A percentile compares a stretch with the other conserved stretches of the same genome.
Conservation (phyloP, 2,329 filamentous ascomycete species). For the Colletotrichum abscissum region DNA sequence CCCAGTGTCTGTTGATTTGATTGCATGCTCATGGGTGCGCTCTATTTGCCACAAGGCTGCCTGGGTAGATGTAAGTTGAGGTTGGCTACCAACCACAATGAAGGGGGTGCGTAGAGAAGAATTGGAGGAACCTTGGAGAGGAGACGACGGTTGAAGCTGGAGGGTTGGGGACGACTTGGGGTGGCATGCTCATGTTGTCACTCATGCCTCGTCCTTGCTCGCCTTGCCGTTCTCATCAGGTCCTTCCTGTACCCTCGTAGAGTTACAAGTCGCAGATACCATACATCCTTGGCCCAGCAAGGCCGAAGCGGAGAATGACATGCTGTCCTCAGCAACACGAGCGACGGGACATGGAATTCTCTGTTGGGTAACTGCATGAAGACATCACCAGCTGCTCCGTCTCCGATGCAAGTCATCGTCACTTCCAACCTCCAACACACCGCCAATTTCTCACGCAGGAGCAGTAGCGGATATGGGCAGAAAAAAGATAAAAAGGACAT, state of each 20-base stretch:
- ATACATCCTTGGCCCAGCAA: not conserved
- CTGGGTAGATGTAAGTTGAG: not conserved
- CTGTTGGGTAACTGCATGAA: slow-evolving; percentile 1
- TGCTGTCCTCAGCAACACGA: not conserved
- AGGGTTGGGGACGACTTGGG: not conserved
- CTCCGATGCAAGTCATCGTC: slow-evolving; percentile 30
- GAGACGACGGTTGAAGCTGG: not conserved
- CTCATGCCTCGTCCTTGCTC: not conserved
- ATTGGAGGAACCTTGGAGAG: not conserved
- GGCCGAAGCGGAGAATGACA: not conserved
- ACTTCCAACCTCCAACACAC: slow-evolving; percentile 17
- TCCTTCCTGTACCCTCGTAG: not conserved
- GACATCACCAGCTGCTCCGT: slow-evolving; percentile 14
- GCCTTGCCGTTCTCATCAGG: not conserved
- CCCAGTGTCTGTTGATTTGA: not conserved
- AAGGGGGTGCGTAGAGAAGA: not conserved
- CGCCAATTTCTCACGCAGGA: slow-evolving; percentile 6
- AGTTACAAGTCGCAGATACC: too few relatives aligned
- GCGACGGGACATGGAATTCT: not conserved
- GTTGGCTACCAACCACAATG: slow-evolving; percentile 1
- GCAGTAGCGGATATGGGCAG: slow-evolving; percentile 11
- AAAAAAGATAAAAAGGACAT: not conserved
- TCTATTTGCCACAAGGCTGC: not conserved
- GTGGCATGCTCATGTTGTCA: not conserved
- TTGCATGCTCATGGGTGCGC: not conserved